Evolutionary conservation across 1,284 basidiomycete species (phyloP), one percentile per base, ranked within the genome.

Genomic region (Trametes versicolor): DNA sequence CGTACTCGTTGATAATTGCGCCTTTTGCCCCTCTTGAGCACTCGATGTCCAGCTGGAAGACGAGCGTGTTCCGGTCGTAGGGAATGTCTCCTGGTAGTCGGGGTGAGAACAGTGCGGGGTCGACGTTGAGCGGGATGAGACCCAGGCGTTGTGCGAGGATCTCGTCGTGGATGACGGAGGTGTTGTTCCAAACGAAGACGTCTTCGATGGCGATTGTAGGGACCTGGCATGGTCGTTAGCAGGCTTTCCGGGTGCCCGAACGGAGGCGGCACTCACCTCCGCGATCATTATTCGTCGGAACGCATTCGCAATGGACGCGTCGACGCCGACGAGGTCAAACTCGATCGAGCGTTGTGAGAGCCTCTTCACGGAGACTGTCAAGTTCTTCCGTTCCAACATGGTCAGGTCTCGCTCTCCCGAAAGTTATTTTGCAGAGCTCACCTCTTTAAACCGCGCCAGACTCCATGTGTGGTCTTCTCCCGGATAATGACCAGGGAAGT

Each of bases 101-200:
- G 53, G 65, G 67, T 25, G 85, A 82, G 68, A 93, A 79, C 8
- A 86, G 69, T 9, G 86, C 80, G 0, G 98, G 97, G 76, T 99
- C 93, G 58, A 98, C 85, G 67, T 93, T 91, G 47, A 99, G 82
- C 5, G 97, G 98, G 2, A 99, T 83, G 17, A 99, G 85, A 13
- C 98, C 97, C 1, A 99, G 76, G 36, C 97, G 88, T 66, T 98
- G 96, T 1, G 95, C 87, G 17, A 99, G 84, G 1, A 99, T 91
- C 79, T 99, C 97, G 76, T 99, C 97, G 62, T 92, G 95, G 64
- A 99, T 91, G 72, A 99, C 94, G 2, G 90, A 92, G 0, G 95
- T 99, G 79, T 99, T 99, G 82, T 98, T 93, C 89, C 92, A 98
- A 2, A 98, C 85, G 78, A 96, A 99, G 9, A 96, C 95, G 68